Evolutionary conservation across 2,329 filamentous ascomycete species (phyloP), one percentile per base, ranked within the genome.

Genomic region (Aspergillus fijiensis): DNA sequence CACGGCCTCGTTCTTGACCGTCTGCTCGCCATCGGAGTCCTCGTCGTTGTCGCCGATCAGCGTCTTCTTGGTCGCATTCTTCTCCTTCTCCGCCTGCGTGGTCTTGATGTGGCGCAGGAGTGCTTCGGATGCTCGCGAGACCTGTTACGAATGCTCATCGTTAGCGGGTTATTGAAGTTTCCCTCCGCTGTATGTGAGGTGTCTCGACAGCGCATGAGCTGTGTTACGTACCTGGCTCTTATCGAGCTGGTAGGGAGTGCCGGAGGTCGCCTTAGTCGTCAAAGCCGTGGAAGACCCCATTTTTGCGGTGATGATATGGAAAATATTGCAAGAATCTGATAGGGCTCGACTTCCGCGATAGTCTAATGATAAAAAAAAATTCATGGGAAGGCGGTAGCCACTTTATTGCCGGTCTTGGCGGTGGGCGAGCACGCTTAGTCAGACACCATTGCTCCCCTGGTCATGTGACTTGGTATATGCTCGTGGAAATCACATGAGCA

Each of bases 31-130:
- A 47, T 77, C 75, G n/a, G 72, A 73, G 25, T 80, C 79, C 33
- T 78, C 79, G 42, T 76, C 76, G 49, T 77, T 77, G 54, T 76
- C 75, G 4, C 78, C 76, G 61, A 88, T 82, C 4, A 86, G 77
- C 55, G 81, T 83, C 71, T 82, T 82, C 70, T 84, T 86, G 2
- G 77, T 76, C 25, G 80, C 77, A 12, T 73, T 69, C 58, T 80
- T 76, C 63, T 82, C 78, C 70, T 82, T 80, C 63, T 80, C 77
- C 62, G 78, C 70, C 60, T 77, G 75, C 55, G 77, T 77, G 31
- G 79, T 79, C 72, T 82, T 82, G 69, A 87, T 84, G 69, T 86
- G 82, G 67, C 79, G 75, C 65, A 87, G 74, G 54, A 89, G 80
- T 27, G 85, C 85, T 60, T 80, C 82, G 45, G 85, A 84, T 63